Evolutionary conservation across 352 stramenopile genomes (phyloP), one percentile per base, ranked within the genome.

Genomic region (Globisporangium mamillatum): DNA sequence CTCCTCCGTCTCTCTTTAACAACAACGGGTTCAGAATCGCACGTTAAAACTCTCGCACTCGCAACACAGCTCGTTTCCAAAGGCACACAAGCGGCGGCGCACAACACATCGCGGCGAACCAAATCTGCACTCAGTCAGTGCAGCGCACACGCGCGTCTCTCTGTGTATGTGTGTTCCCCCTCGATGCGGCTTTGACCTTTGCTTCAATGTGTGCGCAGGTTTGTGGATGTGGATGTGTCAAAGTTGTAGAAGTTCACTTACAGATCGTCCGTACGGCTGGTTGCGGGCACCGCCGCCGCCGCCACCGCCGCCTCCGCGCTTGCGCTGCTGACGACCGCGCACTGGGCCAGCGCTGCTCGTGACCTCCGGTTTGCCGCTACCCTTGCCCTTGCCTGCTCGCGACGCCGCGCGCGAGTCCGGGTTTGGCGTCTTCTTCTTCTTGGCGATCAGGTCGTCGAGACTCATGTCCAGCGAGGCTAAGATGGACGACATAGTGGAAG

Each of bases 391-490:
- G 29, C 24, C 56, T 18, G 53, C 53, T 34, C 63, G 67, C 73
- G 79, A 85, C 46, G 73, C 75, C 38, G 79, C 79, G 24, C 85
- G 82, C 67, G 81, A 81, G 44, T 83, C 76, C 63, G 72, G 69
- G 66, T 80, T 86, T 25, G 53, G 68, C 64, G 82, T 84, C 62
- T 73, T 77, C 75, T 93, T 93, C 74, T 91, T 91, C 68, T 81
- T 81, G 41, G 79, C 75, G 69, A 94, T 94, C 64, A 94, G 71
- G 72, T 94, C 86, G 69, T 94, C 86, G 62, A 94, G 75, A 71
- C 84, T 92, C 86, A 94, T 94, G 72, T 94, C 86, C 44, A 94
- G 79, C 55, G 86, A 92, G 9, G 82, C 82, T 55, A 94, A 75
- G 72, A 94, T 90, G 27, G 84, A 92, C 71, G 86, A 94, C 82